These are phyloP conservation scores for Camelina sativa DNA, from an alignment of 345 rosid genomes.

Conservation along the genomic window DNA sequence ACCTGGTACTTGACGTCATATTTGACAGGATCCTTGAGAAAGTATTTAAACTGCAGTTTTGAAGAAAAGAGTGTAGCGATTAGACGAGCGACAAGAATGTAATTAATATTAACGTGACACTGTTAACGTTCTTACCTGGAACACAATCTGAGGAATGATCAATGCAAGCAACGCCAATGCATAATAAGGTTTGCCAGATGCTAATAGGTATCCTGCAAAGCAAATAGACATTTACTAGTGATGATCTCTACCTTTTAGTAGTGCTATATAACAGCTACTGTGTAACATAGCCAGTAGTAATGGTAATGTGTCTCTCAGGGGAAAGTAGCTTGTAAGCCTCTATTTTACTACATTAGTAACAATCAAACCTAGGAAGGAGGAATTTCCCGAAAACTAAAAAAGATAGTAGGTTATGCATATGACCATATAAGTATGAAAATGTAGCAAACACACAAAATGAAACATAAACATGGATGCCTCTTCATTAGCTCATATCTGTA, in stretches of 20 bases:
- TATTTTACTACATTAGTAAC: not conserved
- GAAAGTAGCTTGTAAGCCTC: not conserved
- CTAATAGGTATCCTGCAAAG: conserved; percentile 81
- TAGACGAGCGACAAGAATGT: too few relatives aligned
- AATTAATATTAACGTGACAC: too few relatives aligned
- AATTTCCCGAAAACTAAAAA: not conserved
- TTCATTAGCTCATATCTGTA: not conserved
- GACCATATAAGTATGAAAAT: not conserved
- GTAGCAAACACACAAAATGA: not conserved
- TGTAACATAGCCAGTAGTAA: not conserved
- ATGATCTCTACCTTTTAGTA: not conserved
- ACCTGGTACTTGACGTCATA: too few relatives aligned
- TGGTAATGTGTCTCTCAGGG: not conserved
- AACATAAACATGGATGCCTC: conserved; percentile 2
- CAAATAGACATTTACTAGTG: not conserved
- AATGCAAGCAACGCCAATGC: too few relatives aligned
- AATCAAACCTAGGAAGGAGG: not conserved
- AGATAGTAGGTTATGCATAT: not conserved
- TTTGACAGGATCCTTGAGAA: too few relatives aligned
- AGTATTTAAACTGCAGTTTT: too few relatives aligned
- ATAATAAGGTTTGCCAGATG: too few relatives aligned
- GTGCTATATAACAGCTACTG: not conserved
- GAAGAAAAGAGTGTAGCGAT: too few relatives aligned
- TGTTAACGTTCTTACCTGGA: too few relatives aligned
- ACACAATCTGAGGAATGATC: too few relatives aligned